Conservation (phyloP, 2,329 filamentous ascomycete species). For the Phoma herbarum region DNA sequence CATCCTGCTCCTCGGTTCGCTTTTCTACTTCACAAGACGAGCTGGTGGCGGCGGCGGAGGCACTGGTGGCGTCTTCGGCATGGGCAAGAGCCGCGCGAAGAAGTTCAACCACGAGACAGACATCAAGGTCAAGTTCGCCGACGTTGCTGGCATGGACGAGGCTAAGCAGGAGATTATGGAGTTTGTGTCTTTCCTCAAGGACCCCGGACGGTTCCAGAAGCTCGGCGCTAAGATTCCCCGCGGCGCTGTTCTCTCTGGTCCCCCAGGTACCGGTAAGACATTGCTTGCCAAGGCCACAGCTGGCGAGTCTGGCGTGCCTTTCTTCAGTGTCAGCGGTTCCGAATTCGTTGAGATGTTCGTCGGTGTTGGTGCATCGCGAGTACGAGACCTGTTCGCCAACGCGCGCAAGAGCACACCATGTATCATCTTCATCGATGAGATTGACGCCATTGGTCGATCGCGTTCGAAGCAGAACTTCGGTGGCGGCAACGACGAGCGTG, state of each 20-base stretch:
- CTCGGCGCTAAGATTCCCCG: constrained; percentile 97
- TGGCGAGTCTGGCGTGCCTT: constrained; percentile 94
- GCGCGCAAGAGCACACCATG: constrained; percentile 96
- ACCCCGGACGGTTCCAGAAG: constrained; percentile 89
- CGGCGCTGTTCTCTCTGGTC: constrained; percentile 95
- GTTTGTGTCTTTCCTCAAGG: constrained; percentile 96
- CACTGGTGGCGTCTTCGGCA: constrained; percentile 86
- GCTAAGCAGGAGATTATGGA: constrained; percentile 99
- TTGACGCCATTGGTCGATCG: constrained; percentile 95
- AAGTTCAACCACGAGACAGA: constrained; percentile 97
- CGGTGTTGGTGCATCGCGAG: constrained; percentile 94
- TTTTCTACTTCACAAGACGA: constrained; percentile 81
- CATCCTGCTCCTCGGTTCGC: constrained; percentile 81
- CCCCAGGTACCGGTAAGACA: constrained; percentile 98
- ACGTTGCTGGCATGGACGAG: constrained; percentile 98
- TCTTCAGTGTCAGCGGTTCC: constrained; percentile 97
- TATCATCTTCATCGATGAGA: constrained; percentile 99
- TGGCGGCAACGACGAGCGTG: constrained; percentile 95
- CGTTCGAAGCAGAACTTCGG: constrained; percentile 83
- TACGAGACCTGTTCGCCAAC: constrained; percentile 92
- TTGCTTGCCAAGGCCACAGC: constrained; percentile 96
- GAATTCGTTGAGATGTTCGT: constrained; percentile 99
- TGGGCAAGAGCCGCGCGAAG: constrained; percentile 94
- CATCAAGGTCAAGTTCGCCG: constrained; percentile 95
- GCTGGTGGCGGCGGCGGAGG: constrained; percentile 71